Conservation (phyloP, 495 filamentous ascomycete species). For the Astrothelium subdiscretum region DNA sequence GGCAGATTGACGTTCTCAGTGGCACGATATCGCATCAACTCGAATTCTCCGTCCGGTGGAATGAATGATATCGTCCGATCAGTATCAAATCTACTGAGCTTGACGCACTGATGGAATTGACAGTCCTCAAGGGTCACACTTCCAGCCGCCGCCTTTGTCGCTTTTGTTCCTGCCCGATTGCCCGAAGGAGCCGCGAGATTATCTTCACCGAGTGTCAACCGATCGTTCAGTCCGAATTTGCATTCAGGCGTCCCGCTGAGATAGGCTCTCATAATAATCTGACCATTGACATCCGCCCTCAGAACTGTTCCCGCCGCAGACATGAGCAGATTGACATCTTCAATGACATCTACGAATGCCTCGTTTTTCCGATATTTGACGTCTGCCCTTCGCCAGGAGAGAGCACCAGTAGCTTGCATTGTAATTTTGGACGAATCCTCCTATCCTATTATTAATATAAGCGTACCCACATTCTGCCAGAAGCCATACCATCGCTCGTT, state of each 20-base stretch:
- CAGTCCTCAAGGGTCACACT: constrained; percentile 96
- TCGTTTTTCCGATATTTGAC: constrained; percentile 99
- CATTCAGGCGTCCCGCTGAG: constrained; percentile 94
- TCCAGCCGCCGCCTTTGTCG: constrained; percentile 88
- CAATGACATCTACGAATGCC: constrained; percentile 98
- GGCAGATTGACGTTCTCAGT: constrained; percentile 98
- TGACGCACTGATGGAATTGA: constrained; percentile 99
- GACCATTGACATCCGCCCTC: constrained; percentile 91
- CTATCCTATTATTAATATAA: constrained; percentile 11
- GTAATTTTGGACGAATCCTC: constrained; percentile 95
- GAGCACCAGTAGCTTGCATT: constrained; percentile 95
- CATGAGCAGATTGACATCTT: constrained; percentile 98
- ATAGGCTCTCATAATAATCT: constrained; percentile 98
- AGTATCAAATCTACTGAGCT: constrained; percentile 91
- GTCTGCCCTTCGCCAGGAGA: constrained; percentile 93
- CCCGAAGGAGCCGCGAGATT: constrained; percentile 50
- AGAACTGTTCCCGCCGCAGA: constrained; percentile 90
- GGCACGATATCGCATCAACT: constrained; percentile 98
- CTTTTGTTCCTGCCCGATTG: constrained; percentile 63
- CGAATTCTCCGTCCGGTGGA: constrained; percentile 96
- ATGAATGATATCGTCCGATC: constrained; percentile 98
- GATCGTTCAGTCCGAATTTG: constrained; percentile 98
- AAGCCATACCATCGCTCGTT: constrained; percentile 53
- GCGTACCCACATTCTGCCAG: background rate
- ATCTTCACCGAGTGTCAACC: constrained; percentile 68